Evolutionary conservation across 352 stramenopile genomes (phyloP).

Genomic region (Pythium aphanidermatum): DNA sequence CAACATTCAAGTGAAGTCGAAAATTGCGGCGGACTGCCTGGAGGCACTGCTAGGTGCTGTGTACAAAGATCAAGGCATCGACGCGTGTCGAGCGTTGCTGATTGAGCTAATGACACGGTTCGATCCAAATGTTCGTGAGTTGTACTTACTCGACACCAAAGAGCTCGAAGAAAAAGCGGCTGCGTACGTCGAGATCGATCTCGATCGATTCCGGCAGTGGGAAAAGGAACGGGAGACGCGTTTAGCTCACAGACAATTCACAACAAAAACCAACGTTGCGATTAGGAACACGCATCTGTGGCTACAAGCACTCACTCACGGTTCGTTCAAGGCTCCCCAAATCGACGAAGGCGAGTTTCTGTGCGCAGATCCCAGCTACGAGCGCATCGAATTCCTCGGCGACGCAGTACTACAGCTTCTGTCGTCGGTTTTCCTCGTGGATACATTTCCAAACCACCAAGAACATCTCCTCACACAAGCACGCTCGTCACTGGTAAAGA

Average conservation of each 20-base stretch:
- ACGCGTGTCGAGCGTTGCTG: slow-evolving; percentile 52
- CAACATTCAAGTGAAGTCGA: slow-evolving; percentile 44
- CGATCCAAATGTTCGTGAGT: slow-evolving; percentile 44
- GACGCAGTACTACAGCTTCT: slow-evolving; percentile 79
- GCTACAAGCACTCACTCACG: slow-evolving; percentile 73
- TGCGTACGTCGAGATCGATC: slow-evolving; percentile 49
- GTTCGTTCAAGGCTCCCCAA: slow-evolving; percentile 65
- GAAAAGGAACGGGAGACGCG: slow-evolving; percentile 37
- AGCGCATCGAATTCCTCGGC: slow-evolving; percentile 82
- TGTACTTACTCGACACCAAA: slow-evolving; percentile 54
- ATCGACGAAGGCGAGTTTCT: slow-evolving; percentile 69
- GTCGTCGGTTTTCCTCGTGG: slow-evolving; percentile 71
- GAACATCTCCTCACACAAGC: slow-evolving; percentile 75
- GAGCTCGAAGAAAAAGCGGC: slow-evolving; percentile 38
- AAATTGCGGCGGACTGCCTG: slow-evolving; percentile 81
- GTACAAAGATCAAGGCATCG: slow-evolving; percentile 78
- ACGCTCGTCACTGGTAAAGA: slow-evolving; percentile 81
- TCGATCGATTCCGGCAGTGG: slow-evolving; percentile 40
- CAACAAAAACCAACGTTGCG: slow-evolving; percentile 31
- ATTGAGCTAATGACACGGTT: slow-evolving; percentile 53
- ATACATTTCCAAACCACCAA: slow-evolving; percentile 77
- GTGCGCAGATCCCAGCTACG: slow-evolving; percentile 62
- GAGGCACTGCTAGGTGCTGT: slow-evolving; percentile 75
- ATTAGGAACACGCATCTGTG: slow-evolving; percentile 69
- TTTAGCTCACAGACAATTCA: slow-evolving; percentile 54